Base-by-base conservation (phyloP, 371 early-diverging fungal genomes). In the Mucor circinelloides region DNA sequence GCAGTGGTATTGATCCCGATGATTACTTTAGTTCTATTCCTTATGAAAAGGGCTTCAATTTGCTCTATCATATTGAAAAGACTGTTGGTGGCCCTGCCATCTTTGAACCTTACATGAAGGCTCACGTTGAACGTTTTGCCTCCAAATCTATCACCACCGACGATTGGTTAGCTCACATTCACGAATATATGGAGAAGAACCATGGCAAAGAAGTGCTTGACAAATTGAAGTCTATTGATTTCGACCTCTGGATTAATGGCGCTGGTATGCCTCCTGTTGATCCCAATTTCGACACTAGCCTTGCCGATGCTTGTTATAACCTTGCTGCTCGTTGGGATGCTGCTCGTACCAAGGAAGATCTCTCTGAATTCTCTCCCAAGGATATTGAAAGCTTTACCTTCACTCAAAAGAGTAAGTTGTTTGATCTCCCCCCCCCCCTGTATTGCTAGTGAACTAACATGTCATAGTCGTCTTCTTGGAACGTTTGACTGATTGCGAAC, bases 11-110 rank as follows among this genome's bases (percentile, higher is more conserved):
- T 66, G 97, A 98, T 75, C 99, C 98, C 34, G 99, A 99, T 80
- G 98, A 97, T 71, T 93, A 91, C 40, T 97, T 95, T 73, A 94
- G 94, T 13, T 85, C 88, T 6, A 88, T 98, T 36, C 98, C 98
- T 12, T 98, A 98, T 84, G 94, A 98, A 81, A 98, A 97, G 85
- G 99, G 98, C 4, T 97, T 91, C 78, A 95, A 94, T 73, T 76
- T 99, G 54, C 83, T 99, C 48, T 97, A 93, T 76, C 93, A 96
- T 68, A 87, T 98, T 46, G 97, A 97, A 80, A 88, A 90, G 73
- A 74, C 89, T 13, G 80, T 98, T 28, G 99, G 98, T 40, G 96
- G 96, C 0, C 81, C 90, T 6, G 80, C 76, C 19, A 83, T 94
- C 42, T 95, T 94, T 78, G 94, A 92, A 72, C 91, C 92, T 17